These are phyloP conservation scores for Auricularia cornea DNA, from an alignment of 768 basidiomycete genomes.

Conservation along the genomic window DNA sequence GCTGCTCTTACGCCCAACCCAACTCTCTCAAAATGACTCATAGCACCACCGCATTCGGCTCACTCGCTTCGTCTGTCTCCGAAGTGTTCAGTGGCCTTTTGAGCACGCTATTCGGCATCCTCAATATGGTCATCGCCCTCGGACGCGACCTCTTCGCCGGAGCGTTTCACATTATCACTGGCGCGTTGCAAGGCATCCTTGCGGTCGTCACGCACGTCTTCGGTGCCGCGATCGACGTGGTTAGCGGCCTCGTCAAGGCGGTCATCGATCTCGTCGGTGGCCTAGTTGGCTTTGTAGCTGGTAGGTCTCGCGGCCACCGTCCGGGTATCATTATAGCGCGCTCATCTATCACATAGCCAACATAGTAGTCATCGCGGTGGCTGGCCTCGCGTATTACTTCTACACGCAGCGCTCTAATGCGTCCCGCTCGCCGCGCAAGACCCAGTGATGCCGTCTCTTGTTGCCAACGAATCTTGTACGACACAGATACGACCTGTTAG, in stretches of 20 bases:
- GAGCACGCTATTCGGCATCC: background rate
- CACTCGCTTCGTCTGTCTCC: background rate
- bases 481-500: background rate
- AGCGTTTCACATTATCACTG: background rate
- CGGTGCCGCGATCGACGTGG: background rate
- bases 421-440: background rate
- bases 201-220: background rate
- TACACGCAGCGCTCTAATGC: background rate
- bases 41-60: background rate
- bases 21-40: background rate
- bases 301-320: background rate
- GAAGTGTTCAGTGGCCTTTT: background rate
- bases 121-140: background rate
- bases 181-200: background rate
- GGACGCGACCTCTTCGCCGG: background rate
- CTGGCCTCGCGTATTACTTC: background rate
- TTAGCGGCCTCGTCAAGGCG: background rate
- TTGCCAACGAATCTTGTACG: background rate
- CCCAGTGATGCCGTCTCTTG: background rate
- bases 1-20: background rate
- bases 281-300: background rate
- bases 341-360: background rate
- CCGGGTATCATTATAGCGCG: background rate
- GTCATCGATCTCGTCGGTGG: background rate
- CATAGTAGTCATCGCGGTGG: background rate